Evolutionary conservation across 176 grass and related monocot species (phyloP), one percentile per base, ranked within the genome.

Genomic region (Ensete glaucum): DNA sequence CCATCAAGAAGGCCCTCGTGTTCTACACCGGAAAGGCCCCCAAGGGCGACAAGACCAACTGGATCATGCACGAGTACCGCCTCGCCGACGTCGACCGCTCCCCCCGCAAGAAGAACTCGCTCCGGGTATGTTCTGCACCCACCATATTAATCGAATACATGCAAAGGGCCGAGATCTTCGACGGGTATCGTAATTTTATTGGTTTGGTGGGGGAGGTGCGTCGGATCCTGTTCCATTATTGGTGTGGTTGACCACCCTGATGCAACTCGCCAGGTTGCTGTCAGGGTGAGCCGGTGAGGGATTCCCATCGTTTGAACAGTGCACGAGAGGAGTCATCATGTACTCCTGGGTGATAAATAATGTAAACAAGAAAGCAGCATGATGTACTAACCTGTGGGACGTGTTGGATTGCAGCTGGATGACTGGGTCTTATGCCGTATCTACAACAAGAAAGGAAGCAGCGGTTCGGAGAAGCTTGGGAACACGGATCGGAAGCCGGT

Each of bases 1-100:
- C 81, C 63, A 93, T 93, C 71, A 93, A 93, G 87, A 93, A 93
- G 82, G 85, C 90, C 11, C 85, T 93, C 59, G 90, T 93, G 54
- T 93, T 93, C 80, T 93, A 93, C 67, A 27, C 80, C 54, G 90
- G 90, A 43, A 93, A 89, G 85, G 90, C 90, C 10, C 87, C 90
- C 75, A 93, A 89, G 71, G 90, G 90, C 59, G 91, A 92, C 76
- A 99, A 99, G 83, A 89, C 91, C 64, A 99, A 99, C 67, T 99
- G 96, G 96, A 99, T 99, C 85, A 99, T 99, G 96, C 96, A 99
- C 78, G 96, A 99, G 87, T 99, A 99, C 82, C 81, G 96, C 14
- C 96, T 99, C 72, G 90, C 90, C 62, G 80, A 81, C 72, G 90
- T 93, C 70, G 85, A 93, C 80, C 90, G 90, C 51, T 83, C 85